phyloP scores from a whole-genome alignment of 495 filamentous ascomycete genomes.

The Choiromyces venosus region DNA sequence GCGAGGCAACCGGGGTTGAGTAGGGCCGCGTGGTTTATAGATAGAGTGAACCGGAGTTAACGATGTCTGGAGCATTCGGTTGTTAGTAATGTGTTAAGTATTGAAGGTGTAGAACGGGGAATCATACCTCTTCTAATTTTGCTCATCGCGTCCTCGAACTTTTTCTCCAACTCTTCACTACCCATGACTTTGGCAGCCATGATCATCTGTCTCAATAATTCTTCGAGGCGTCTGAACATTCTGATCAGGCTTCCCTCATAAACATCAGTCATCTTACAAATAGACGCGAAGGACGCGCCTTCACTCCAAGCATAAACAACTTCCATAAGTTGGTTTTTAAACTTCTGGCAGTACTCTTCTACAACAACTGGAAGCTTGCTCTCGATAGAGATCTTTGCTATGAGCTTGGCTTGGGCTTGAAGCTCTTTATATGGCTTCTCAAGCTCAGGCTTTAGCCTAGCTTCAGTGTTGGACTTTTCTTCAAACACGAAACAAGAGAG shows the following conservation, averaged over 20 bases:
- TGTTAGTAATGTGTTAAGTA: background rate
- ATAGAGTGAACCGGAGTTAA: constrained; percentile 40
- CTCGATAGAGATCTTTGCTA: constrained; percentile 89
- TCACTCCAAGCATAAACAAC: constrained; percentile 92
- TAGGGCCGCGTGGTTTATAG: constrained; percentile 22
- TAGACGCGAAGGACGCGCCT: constrained; percentile 84
- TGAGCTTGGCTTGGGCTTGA: constrained; percentile 70
- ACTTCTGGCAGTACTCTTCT: constrained; percentile 78
- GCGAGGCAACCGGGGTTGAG: background rate
- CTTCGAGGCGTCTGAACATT: constrained; percentile 89
- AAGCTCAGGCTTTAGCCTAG: constrained; percentile 69
- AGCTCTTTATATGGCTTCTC: constrained; percentile 79
- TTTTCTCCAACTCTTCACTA: constrained; percentile 81
- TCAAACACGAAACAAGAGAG: constrained; percentile 95
- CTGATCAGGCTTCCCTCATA: constrained; percentile 96
- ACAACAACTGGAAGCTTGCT: constrained; percentile 86
- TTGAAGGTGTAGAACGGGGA: background rate
- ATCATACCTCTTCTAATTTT: constrained; percentile 64
- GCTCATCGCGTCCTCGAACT: constrained; percentile 73
- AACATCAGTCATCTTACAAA: constrained; percentile 97
- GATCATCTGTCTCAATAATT: constrained; percentile 95
- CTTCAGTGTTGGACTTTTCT: constrained; percentile 75
- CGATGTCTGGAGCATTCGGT: constrained; percentile 31
- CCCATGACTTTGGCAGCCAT: constrained; percentile 97
- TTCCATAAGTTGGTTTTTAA: constrained; percentile 94